Base-by-base conservation (phyloP, 2,329 filamentous ascomycete species). In the Ophiocordyceps polyrhachis-furcata region DNA sequence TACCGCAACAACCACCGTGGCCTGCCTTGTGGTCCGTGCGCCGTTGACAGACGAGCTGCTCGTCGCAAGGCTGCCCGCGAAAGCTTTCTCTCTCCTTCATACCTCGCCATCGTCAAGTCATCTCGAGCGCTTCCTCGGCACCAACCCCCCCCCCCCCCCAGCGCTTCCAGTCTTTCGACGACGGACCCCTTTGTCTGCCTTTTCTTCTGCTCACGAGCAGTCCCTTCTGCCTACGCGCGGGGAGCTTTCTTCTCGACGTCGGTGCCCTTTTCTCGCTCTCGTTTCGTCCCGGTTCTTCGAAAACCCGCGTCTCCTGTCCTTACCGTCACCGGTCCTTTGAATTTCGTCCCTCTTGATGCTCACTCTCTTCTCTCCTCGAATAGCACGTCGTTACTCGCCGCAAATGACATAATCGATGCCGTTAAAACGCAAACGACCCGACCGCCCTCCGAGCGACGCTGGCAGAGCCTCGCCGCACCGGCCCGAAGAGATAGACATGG, bases 401-500 rank as follows among this genome's bases (percentile, higher is more conserved):
- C 58, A 52, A 59, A 63, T 63, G 61, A 58, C 50, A 54, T 61
- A 59, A 54, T 20, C 52, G 49, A 76, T 77, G 73, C 67, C 71
- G 63, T 67, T 69, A 25, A 77, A 77, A 62, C 68, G 74, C 54
- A 78, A 77, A 68, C 69, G 72, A 58, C 63, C 65, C 55, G 70
- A 74, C 42, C 64, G 72, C 50, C 60, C 59, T 44, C 62, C 63
- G 48, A 59, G 61, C 49, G 72, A 76, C 47, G 65, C 62, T 46
- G 62, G 61, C 49, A 67, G 77, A 48, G 75, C 76, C 19, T 71
- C 76, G 43, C 77, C 78, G 44, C 75, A 81, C 59, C 73, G 75
- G 31, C 76, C 77, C 42, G 68, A 65, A 44, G 71, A 79, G 52
- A 70, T 70, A 7, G 55, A 61, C 37, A 55, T 77, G 45, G 73